These are phyloP conservation scores for Lipomyces kockii DNA, from an alignment of 805 yeast genomes.

Conservation along the genomic window DNA sequence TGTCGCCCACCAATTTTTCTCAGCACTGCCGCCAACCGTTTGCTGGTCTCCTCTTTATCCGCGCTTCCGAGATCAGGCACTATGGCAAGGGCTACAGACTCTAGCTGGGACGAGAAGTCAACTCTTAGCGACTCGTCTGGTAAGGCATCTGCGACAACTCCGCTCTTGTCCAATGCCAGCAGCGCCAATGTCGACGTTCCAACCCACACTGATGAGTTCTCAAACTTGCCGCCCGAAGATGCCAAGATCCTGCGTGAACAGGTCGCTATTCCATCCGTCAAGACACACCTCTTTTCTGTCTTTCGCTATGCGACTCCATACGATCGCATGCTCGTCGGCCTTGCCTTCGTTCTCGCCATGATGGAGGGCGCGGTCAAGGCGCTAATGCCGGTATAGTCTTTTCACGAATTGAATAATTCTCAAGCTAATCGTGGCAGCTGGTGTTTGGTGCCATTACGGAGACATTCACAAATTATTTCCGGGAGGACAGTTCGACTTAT, in stretches of 20 bases:
- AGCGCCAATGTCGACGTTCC: conserved; percentile 16
- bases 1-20: not conserved
- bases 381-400: conserved; percentile 22
- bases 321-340: conserved; percentile 40
- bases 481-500: conserved; percentile 10
- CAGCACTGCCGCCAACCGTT: not conserved
- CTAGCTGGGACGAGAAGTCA: conserved; percentile 5
- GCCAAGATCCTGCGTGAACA: conserved; percentile 46
- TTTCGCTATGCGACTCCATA: conserved; percentile 45
- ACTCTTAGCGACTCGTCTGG: not conserved
- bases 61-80: not conserved
- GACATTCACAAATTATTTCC: conserved; percentile 44
- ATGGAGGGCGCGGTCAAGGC: conserved; percentile 50
- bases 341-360: conserved; percentile 45
- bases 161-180: not conserved
- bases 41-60: not conserved
- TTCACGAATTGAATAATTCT: not conserved
- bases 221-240: conserved; percentile 42
- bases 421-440: conserved; percentile 26
- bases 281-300: conserved; percentile 40
- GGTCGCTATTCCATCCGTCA: conserved; percentile 34
- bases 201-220: conserved; percentile 34
- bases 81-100: not conserved
- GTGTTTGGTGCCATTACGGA: conserved; percentile 50
- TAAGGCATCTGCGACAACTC: conserved; percentile 3